These are phyloP conservation scores for Penicillium sclerotigenum DNA, from an alignment of 2,329 filamentous ascomycete genomes.

Conservation along the genomic window DNA sequence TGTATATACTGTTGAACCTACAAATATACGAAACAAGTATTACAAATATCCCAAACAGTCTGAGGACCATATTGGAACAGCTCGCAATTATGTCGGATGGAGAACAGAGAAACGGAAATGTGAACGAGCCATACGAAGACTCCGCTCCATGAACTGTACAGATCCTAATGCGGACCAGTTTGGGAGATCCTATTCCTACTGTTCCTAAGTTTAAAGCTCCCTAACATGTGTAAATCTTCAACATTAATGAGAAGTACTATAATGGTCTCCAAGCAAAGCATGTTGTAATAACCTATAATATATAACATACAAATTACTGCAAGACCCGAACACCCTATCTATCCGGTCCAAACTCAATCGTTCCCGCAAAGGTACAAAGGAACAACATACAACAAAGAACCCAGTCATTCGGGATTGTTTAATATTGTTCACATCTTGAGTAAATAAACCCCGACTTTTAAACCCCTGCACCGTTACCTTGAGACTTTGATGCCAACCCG, in stretches of 20 bases:
- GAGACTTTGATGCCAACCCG: background rate
- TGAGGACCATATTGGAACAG: background rate
- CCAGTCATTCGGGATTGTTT: background rate
- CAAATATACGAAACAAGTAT: background rate
- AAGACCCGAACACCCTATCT: slow-evolving; percentile 1
- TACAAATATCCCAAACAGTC: background rate
- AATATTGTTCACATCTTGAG: background rate
- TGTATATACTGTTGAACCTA: background rate
- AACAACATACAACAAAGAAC: background rate
- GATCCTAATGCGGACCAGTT: background rate
- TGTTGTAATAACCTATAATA: background rate
- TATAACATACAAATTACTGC: background rate
- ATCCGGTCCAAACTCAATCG: slow-evolving; percentile 7
- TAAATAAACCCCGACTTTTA: background rate
- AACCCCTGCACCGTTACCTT: background rate
- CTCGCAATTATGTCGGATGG: background rate
- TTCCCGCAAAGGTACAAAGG: background rate
- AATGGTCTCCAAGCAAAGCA: background rate
- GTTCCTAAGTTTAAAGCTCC: background rate
- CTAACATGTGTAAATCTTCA: background rate
- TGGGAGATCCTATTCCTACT: background rate
- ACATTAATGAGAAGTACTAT: background rate
- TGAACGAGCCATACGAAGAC: background rate
- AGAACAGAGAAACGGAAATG: background rate
- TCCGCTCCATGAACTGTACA: background rate